Base-by-base conservation (phyloP, 208 protist genomes). In the Trypanosomatidae sp. region DNA sequence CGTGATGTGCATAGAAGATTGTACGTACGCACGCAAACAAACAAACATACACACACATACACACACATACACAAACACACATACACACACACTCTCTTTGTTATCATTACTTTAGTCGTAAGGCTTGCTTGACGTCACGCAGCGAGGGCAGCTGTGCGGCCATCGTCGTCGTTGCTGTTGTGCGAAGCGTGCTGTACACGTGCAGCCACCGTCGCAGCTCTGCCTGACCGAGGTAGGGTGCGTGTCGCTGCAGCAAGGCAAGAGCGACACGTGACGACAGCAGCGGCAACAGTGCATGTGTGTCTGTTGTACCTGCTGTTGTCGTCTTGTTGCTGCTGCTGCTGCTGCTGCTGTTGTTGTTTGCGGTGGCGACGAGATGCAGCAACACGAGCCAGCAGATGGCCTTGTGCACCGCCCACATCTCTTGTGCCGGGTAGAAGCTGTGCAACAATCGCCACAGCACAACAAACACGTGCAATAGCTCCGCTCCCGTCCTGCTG, bases 391-490 rank as follows among this genome's bases (percentile, higher is more conserved):
- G 25, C 43, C 80, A 60, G 41, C 71, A 85, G 33, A 86, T 75
- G 8, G 67, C 65, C 15, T 63, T 49, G 44, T 92, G 75, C 25
- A 92, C 48, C 0, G 77, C 66, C 82, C 82, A 92, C 59, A 79
- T 78, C 54, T 92, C 74, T 20, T 75, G 52, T 30, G 52, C 43
- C 2, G 82, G 82, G 47, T 92, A 92, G 53, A 88, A 92, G 8
- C 64, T 44, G 7, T 44, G 40, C 27, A 92, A 80, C 22, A 82
- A 53, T 6, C 60, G 52, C 51, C 67, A 81, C 13, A 88, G 54
- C 16, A 74, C 43, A 13, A 69, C 38, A 0, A 86, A 33, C 11
- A 72, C 57, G 4, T 71, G n/a, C n/a, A n/a, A n/a, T n/a, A n/a
- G n/a, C n/a, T n/a, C n/a, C n/a, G n/a, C n/a, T n/a, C n/a, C n/a